Percentiles rank a stretch among this genome's conserved stretches.
phyloP scores from a whole-genome alignment of 2,329 filamentous ascomycete genomes.

The Phyllosticta capitalensis region DNA sequence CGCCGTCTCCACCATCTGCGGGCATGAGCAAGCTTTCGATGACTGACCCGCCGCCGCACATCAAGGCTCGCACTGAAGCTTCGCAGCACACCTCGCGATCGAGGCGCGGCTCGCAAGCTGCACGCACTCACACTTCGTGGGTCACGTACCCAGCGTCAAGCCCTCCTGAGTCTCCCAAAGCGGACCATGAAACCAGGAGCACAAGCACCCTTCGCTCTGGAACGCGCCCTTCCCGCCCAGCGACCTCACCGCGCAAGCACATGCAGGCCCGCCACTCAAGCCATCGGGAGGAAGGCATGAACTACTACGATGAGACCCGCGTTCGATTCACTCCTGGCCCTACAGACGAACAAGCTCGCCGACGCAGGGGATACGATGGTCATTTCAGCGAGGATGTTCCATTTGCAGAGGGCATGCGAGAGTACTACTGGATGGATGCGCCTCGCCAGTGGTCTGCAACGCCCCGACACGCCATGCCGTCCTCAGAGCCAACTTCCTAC shows the following conservation, averaged over 20 bases:
- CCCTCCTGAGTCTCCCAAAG: background rate
- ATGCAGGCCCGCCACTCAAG: background rate
- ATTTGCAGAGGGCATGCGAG: background rate
- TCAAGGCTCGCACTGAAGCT: slow-evolving; percentile 7
- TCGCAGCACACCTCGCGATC: slow-evolving; percentile 10
- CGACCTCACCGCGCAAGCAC: background rate
- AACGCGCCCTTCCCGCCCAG: background rate
- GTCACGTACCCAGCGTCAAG: background rate
- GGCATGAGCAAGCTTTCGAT: background rate
- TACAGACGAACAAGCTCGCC: background rate
- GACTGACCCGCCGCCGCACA: background rate
- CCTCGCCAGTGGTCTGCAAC: background rate
- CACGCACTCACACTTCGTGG: background rate
- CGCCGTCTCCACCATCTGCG: background rate
- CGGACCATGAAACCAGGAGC: background rate
- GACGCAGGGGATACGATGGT: background rate
- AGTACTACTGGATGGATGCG: background rate
- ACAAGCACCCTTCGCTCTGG: background rate
- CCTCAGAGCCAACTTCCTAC: background rate
- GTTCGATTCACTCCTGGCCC: background rate
- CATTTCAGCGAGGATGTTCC: background rate
- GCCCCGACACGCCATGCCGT: background rate
- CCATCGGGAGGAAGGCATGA: background rate
- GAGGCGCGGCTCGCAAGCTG: background rate
- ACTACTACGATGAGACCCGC: background rate